These are phyloP conservation scores for Peniophora sp. DNA, from an alignment of 1,284 basidiomycete genomes.

Conservation along the genomic window DNA sequence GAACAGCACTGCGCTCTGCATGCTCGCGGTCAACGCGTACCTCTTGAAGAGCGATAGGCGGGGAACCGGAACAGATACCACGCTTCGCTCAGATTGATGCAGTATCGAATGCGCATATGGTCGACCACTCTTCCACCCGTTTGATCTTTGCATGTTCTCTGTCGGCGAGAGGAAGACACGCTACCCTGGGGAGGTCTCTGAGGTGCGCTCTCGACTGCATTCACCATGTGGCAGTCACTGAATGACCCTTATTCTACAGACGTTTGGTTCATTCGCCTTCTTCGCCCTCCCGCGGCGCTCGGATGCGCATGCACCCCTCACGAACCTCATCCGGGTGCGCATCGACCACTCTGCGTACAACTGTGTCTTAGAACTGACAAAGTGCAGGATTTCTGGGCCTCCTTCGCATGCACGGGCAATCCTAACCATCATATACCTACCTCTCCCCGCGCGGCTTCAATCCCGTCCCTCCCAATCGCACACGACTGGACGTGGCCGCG, in stretches of 20 bases:
- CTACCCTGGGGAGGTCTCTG: neutral
- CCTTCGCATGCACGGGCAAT: slow-evolving; percentile 31
- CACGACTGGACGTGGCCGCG: neutral
- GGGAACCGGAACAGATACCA: no score
- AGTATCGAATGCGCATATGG: neutral
- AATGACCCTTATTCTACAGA: neutral
- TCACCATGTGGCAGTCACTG: neutral
- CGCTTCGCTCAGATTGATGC: no score
- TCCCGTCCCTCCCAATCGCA: neutral
- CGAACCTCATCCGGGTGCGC: neutral
- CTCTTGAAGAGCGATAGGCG: no score
- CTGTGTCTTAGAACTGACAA: no score
- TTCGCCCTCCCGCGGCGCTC: neutral
- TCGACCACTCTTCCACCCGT: neutral
- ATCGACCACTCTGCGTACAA: no score
- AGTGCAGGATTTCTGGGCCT: slow-evolving; percentile 27
- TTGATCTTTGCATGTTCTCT: neutral
- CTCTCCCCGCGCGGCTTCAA: slow-evolving; percentile 17
- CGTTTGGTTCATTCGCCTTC: neutral
- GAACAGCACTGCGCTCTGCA: no score
- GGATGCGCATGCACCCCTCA: neutral
- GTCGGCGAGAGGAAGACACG: neutral
- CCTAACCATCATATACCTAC: slow-evolving; percentile 32
- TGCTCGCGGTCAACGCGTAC: no score
- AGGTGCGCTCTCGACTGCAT: neutral